Percentiles rank a stretch among this genome's conserved stretches.
These are phyloP conservation scores for Eucalyptus leucophloia DNA, from an alignment of 345 rosid species.

Conservation along the genomic window DNA sequence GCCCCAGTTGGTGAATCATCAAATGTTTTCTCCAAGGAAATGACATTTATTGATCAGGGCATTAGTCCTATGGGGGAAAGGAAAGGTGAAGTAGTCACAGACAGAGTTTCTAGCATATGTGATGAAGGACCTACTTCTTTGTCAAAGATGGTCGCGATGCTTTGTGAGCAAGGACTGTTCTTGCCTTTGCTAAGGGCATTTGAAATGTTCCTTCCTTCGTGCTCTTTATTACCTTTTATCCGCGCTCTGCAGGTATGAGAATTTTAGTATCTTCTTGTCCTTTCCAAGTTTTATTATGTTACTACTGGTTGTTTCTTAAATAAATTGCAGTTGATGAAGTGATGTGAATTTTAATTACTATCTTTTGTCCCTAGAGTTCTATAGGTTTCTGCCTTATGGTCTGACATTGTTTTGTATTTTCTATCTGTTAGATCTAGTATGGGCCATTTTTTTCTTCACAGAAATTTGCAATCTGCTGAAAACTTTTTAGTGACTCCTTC, in stretches of 20 bases:
- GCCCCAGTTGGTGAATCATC: constrained; percentile 15
- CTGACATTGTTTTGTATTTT: not conserved
- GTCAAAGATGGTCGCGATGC: constrained; percentile 90
- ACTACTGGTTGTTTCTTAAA: not conserved
- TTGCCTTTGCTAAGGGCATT: constrained; percentile 92
- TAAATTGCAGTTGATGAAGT: not conserved
- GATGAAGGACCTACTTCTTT: constrained; percentile 59
- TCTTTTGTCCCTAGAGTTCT: not conserved
- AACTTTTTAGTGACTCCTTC: not conserved
- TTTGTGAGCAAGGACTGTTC: constrained; percentile 87
- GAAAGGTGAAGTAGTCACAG: constrained; percentile 20
- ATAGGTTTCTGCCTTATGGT: not conserved
- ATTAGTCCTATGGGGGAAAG: constrained; percentile 29
- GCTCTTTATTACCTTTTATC: constrained; percentile 78
- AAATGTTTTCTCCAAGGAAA: constrained; percentile 9
- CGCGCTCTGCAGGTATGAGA: constrained; percentile 93
- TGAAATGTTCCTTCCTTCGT: constrained; percentile 96
- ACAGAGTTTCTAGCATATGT: constrained; percentile 27
- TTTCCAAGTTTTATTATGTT: not conserved
- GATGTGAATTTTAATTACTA: not conserved
- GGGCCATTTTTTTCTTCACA: not conserved
- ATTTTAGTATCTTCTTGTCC: not conserved
- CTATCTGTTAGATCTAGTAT: not conserved
- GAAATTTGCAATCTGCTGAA: not conserved
- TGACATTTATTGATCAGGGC: constrained; percentile 12